Evolutionary conservation across 192 early-diverging fungal species (phyloP).

Genomic region (Backusella liffmaniae): DNA sequence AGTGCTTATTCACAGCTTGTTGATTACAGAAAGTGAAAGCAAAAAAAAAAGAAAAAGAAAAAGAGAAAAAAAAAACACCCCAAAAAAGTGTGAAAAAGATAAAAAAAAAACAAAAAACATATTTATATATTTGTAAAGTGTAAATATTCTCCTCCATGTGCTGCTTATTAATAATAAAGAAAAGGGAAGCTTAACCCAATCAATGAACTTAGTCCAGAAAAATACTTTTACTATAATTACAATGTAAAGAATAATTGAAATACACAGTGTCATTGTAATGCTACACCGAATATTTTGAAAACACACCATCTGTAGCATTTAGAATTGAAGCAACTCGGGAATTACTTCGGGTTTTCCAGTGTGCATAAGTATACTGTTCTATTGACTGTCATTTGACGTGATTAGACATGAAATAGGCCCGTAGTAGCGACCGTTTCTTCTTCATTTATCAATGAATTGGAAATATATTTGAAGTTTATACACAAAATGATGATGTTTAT

Average conservation of each 20-base stretch:
- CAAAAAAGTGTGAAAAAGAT: not conserved
- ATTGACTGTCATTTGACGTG: not conserved
- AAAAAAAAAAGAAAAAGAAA: not conserved
- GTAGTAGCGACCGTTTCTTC: not conserved
- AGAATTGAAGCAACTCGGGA: not conserved
- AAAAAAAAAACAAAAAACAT: not conserved
- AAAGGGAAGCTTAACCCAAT: too few relatives aligned
- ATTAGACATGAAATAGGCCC: not conserved
- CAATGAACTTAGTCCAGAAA: not conserved
- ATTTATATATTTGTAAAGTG: not conserved
- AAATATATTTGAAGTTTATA: not conserved
- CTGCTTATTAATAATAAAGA: too few relatives aligned
- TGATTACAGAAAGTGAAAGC: not conserved
- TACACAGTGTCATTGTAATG: not conserved
- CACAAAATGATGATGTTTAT: not conserved
- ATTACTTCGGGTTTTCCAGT: not conserved
- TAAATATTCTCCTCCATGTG: too few relatives aligned
- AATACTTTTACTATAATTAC: too few relatives aligned
- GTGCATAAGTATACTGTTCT: too few relatives aligned
- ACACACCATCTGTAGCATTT: not conserved
- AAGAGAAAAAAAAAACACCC: not conserved
- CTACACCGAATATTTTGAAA: not conserved
- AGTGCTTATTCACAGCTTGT: not conserved
- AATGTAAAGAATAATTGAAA: too few relatives aligned
- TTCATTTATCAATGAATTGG: too few relatives aligned